Evolutionary conservation across 139 green algal species (phyloP), one percentile per base, ranked within the genome.

Genomic region (Auxenochlorella pyrenoidosa): DNA sequence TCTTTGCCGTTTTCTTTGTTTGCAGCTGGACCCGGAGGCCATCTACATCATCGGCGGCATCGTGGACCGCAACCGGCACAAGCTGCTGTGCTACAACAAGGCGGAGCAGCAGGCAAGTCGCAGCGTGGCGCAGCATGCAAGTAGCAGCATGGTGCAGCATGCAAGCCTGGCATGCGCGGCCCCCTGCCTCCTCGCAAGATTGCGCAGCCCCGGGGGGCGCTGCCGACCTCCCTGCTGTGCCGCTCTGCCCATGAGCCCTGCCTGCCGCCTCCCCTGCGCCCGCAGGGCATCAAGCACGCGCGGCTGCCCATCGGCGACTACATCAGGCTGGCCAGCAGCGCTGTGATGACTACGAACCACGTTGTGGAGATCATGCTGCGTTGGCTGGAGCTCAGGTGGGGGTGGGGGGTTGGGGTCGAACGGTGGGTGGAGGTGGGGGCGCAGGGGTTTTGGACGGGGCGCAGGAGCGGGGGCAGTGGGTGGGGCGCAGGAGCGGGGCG

Each of bases 21-120:
- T n/a, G n/a, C 75, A 92, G 60, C 90, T 98, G n/a, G 94, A 97
- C 78, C 60, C 83, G 0, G 81, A 32, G 58, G 94, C 94, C 79
- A 71, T 93, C 2, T 98, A 98, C 90, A 92, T 98, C 86, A 94
- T 98, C 18, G 96, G 96, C 0, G 96, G 96, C 36, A 92, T 98
- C 4, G 94, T 98, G 28, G 96, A 98, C 90, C 91, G 95, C 75
- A 98, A 98, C 92, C 79, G 92, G 47, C 84, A 95, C 85, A 96
- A 95, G 88, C 81, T 84, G 40, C 73, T 97, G 22, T 96, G 94
- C 79, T 86, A 84, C 34, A 83, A 89, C 22, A 90, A 89, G 58
- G 94, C 94, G 1, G 24, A 89, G 24, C 75, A 82, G 54, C 88
- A 94, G 87, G 89, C 90, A 71, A 30, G 88, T 63, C 6, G 43